phyloP scores from a whole-genome alignment of 2,329 filamentous ascomycete species.

The Fusarium heterosporum region DNA sequence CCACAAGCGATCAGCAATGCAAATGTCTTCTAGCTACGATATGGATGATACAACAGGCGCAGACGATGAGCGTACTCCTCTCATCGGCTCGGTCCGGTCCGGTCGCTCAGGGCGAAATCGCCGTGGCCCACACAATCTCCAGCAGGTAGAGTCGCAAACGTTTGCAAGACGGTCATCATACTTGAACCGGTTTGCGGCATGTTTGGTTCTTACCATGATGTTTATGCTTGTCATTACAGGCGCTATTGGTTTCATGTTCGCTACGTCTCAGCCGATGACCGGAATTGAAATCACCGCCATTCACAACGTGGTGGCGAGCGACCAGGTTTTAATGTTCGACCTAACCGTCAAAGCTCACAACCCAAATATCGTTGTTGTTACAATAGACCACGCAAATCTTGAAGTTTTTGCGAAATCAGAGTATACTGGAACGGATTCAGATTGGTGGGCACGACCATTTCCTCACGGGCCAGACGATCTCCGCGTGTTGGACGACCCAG shows the following conservation, averaged over 20 bases:
- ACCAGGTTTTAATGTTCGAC: constrained; percentile 96
- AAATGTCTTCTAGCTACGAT: constrained; percentile 76
- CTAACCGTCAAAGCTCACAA: constrained; percentile 89
- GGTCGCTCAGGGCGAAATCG: constrained; percentile 68
- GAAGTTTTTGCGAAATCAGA: constrained; percentile 96
- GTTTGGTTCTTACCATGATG: constrained; percentile 84
- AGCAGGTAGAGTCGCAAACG: constrained; percentile 79
- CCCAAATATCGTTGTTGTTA: constrained; percentile 90
- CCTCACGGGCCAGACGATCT: constrained; percentile 45
- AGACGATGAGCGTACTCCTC: constrained; percentile 88
- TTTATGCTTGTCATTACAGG: constrained; percentile 85
- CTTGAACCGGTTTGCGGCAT: constrained; percentile 83
- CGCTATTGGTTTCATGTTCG: constrained; percentile 88
- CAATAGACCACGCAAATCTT: constrained; percentile 86
- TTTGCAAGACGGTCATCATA: constrained; percentile 72
- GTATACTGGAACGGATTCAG: constrained; percentile 77
- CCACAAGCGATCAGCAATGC: constrained; percentile 65
- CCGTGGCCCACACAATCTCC: constrained; percentile 65
- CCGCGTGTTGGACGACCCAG: constrained; percentile 49
- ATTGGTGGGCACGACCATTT: constrained; percentile 65
- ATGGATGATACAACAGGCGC: constrained; percentile 82
- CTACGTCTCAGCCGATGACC: constrained; percentile 87
- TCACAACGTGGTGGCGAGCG: constrained; percentile 89
- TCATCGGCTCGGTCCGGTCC: constrained; percentile 73
- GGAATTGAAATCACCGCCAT: constrained; percentile 84